These are phyloP conservation scores for Geosiphon pyriformis DNA, from an alignment of 192 early-diverging fungal genomes.

Conservation along the genomic window DNA sequence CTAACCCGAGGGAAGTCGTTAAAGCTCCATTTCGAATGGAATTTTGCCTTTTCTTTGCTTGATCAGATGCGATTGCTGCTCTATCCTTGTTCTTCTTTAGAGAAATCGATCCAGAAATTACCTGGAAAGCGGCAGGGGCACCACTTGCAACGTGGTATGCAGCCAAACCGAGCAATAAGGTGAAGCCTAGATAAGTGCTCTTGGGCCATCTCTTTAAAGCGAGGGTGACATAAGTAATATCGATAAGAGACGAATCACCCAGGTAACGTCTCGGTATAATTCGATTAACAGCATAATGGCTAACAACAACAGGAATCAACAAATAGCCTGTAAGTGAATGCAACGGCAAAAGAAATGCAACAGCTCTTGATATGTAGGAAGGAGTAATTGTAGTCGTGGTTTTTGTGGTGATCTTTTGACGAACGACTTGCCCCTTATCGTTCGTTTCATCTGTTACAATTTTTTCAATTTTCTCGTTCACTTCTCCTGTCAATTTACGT, in stretches of 20 bases:
- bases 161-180: neutral
- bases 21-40: conserved; percentile 7
- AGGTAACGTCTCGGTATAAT: conserved; percentile 10
- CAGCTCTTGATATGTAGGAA: conserved; percentile 15
- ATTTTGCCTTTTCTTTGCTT: neutral
- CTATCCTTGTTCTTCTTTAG: neutral
- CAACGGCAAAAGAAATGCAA: conserved; percentile 22
- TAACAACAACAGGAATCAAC: conserved; percentile 29
- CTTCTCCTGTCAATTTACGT: conserved; percentile 11
- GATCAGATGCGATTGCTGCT: neutral
- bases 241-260: conserved; percentile 21
- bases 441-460: conserved; percentile 8
- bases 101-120: neutral
- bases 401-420: conserved; percentile 26
- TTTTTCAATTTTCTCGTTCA: conserved; percentile 21
- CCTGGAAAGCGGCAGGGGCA: neutral
- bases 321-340: conserved; percentile 34
- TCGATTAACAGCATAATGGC: conserved; percentile 16
- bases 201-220: conserved; percentile 6
- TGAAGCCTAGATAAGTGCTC: neutral
- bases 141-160: conserved; percentile 20
- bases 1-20: conserved; percentile 4
- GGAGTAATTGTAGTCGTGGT: conserved; percentile 26
- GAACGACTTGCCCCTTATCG: conserved; percentile 1
- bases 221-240: conserved; percentile 17